Percentiles rank a stretch among this genome's conserved stretches.
Conservation (phyloP, 768 basidiomycete genomes). For the Lyophyllum decastes region DNA sequence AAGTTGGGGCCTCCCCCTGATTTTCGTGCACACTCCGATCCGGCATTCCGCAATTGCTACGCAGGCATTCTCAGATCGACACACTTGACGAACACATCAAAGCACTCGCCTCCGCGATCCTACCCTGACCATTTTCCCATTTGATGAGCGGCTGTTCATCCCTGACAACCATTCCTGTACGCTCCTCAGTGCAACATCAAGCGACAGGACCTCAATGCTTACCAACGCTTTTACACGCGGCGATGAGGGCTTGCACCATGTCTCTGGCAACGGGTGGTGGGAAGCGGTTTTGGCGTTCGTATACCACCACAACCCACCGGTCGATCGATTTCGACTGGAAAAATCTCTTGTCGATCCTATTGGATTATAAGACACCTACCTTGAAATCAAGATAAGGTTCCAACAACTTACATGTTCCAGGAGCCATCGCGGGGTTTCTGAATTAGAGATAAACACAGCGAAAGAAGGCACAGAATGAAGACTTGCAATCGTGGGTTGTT, state of each 20-base stretch:
- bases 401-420: constrained; percentile 71
- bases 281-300: constrained; percentile 60
- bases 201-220: constrained; percentile 30
- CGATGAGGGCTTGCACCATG: constrained; percentile 54
- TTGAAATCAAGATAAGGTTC: not conserved
- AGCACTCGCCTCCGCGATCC: constrained; percentile 39
- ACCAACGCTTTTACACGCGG: constrained; percentile 59
- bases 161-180: constrained; percentile 57
- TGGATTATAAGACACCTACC: constrained; percentile 26
- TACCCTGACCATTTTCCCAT: constrained; percentile 61
- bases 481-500: constrained; percentile 52
- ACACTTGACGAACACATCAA: not conserved
- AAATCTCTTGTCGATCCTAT: constrained; percentile 71
- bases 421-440: constrained; percentile 64
- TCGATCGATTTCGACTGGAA: constrained; percentile 51
- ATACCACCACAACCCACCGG: constrained; percentile 66
- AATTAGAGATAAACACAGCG: constrained; percentile 1
- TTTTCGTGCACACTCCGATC: constrained; percentile 41
- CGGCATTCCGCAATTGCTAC: constrained; percentile 51
- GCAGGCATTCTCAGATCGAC: too few species aligned
- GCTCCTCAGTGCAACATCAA: constrained; percentile 2
- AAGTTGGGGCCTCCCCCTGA: constrained; percentile 49
- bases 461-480: not conserved
- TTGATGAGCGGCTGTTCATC: constrained; percentile 46
- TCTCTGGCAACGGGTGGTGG: constrained; percentile 37